Conservation (phyloP, 192 early-diverging fungal species). For the Backusella psychrophila region DNA sequence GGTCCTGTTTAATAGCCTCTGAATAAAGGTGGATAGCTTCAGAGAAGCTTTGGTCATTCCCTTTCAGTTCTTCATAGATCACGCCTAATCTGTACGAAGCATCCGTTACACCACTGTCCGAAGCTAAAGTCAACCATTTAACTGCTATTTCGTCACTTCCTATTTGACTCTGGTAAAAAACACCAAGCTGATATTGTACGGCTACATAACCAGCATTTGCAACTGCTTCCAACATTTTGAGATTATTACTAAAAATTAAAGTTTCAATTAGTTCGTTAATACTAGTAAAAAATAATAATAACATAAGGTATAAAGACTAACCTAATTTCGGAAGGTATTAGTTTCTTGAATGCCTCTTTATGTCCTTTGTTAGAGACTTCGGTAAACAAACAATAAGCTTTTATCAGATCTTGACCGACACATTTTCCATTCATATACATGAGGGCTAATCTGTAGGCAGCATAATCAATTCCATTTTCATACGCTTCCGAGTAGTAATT, state of each 20-base stretch:
- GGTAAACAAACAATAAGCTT: too few relatives aligned
- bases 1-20: too few relatives aligned
- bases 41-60: too few relatives aligned
- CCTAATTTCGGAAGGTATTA: background rate
- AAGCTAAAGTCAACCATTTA: background rate
- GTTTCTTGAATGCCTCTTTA: background rate
- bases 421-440: too few relatives aligned
- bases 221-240: background rate
- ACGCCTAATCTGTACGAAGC: background rate
- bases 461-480: background rate
- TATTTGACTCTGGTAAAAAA: background rate
- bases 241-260: background rate
- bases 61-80: background rate
- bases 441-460: background rate
- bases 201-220: background rate
- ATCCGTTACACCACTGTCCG: background rate
- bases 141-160: background rate
- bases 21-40: too few relatives aligned
- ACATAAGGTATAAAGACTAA: background rate
- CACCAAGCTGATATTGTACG: background rate
- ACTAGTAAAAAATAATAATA: background rate
- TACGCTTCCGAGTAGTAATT: background rate
- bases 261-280: too few relatives aligned
- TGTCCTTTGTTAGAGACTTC: background rate
- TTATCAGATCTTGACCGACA: too few relatives aligned